These are phyloP conservation scores for Dactylellina drechsleri DNA, from an alignment of 2,329 filamentous ascomycete genomes.

Conservation along the genomic window DNA sequence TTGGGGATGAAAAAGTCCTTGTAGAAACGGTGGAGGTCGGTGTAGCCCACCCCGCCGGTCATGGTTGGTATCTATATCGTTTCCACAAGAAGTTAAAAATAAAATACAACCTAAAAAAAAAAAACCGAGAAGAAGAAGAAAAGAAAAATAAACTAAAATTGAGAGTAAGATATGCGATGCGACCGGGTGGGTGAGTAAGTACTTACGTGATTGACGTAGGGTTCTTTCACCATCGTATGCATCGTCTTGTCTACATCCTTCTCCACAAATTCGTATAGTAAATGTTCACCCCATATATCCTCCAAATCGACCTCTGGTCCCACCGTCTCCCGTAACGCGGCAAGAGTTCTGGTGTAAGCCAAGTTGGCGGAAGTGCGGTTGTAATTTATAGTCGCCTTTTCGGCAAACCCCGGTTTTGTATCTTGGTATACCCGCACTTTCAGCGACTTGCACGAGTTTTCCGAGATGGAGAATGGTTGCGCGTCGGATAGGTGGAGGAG, in stretches of 20 bases:
- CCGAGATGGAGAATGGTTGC: constrained; percentile 60
- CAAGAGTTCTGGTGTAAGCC: constrained; percentile 75
- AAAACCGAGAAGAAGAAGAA: no score
- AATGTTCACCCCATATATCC: constrained; percentile 81
- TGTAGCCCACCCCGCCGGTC: constrained; percentile 76
- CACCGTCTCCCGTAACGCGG: constrained; percentile 71
- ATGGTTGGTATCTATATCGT: constrained; percentile 58
- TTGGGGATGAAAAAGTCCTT: constrained; percentile 77
- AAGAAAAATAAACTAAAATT: neutral
- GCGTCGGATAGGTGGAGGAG: constrained; percentile 70
- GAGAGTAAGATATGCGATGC: neutral
- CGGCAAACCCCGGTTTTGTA: constrained; percentile 74
- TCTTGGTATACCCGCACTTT: constrained; percentile 68
- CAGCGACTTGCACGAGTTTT: constrained; percentile 61
- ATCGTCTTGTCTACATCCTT: constrained; percentile 77
- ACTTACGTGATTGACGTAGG: constrained; percentile 73
- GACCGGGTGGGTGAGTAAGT: neutral
- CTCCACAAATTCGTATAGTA: constrained; percentile 75
- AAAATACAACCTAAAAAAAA: no score
- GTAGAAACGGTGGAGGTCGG: constrained; percentile 74
- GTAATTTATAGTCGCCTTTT: constrained; percentile 75
- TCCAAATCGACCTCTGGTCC: constrained; percentile 80
- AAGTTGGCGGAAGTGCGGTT: constrained; percentile 72
- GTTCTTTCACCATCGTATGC: constrained; percentile 82
- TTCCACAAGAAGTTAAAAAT: no score